Conservation (phyloP, 2,329 filamentous ascomycete species). For the Atkinsonella texensis region DNA sequence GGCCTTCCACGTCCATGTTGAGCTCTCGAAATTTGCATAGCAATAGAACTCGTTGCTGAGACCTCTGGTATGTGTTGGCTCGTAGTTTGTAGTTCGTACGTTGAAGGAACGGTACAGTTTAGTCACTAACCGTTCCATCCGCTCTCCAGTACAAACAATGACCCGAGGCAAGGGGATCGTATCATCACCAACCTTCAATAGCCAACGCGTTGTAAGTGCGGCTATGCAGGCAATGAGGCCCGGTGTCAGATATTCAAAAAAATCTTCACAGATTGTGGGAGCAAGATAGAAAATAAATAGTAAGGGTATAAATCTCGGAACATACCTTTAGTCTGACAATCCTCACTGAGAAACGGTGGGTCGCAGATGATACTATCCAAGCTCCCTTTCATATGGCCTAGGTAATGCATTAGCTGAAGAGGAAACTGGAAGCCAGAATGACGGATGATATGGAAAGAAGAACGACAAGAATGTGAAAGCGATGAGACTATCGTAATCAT, state of each 20-base stretch:
- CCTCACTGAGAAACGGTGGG: slow-evolving; percentile 67
- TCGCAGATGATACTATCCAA: slow-evolving; percentile 64
- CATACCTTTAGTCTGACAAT: slow-evolving; percentile 67
- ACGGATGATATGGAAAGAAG: neutral
- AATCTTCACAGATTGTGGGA: neutral
- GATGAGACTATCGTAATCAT: neutral
- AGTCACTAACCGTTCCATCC: slow-evolving; percentile 52
- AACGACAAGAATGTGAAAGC: neutral
- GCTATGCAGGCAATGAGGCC: slow-evolving; percentile 29
- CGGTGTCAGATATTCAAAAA: neutral
- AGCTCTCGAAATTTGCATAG: slow-evolving; percentile 66
- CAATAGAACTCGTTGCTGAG: slow-evolving; percentile 73
- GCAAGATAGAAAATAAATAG: neutral
- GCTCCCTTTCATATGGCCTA: slow-evolving; percentile 45
- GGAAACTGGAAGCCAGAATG: no score
- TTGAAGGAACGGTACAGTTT: slow-evolving; percentile 57
- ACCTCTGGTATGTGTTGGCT: slow-evolving; percentile 56
- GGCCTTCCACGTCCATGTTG: slow-evolving; percentile 26
- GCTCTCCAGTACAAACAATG: slow-evolving; percentile 66
- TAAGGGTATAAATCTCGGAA: slow-evolving; percentile 6
- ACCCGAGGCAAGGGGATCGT: slow-evolving; percentile 24
- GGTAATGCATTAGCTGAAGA: no score
- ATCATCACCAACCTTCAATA: slow-evolving; percentile 34
- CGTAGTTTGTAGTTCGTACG: slow-evolving; percentile 53
- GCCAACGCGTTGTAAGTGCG: slow-evolving; percentile 64